These are phyloP conservation scores for Lepidium sativum DNA, from an alignment of 345 rosid genomes.

Conservation along the genomic window DNA sequence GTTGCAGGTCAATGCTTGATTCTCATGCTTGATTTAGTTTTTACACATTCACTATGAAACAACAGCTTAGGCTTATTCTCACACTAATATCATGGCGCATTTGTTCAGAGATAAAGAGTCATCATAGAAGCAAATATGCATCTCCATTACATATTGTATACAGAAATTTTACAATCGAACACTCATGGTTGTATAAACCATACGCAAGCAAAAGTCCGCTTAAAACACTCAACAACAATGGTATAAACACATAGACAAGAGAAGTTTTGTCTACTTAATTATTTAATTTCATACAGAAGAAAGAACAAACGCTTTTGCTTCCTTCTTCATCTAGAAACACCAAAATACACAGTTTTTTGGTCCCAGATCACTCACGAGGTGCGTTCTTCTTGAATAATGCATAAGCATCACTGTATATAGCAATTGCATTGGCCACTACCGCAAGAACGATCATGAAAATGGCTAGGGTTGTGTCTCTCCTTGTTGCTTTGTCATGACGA, in stretches of 20 bases:
- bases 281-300: constrained; percentile 9
- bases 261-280: constrained; percentile 10
- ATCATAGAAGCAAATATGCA: background rate
- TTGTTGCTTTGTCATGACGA: constrained; percentile 41
- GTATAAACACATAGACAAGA: constrained; percentile 3
- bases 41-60: background rate
- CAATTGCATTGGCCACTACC: constrained; percentile 43
- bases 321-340: background rate
- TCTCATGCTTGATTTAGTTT: constrained; percentile 10
- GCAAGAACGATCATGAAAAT: constrained; percentile 54
- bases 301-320: background rate
- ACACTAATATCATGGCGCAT: background rate
- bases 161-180: constrained; percentile 7
- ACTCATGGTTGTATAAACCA: constrained; percentile 2
- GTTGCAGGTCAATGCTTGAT: background rate
- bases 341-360: background rate
- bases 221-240: constrained; percentile 7
- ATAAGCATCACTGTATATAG: constrained; percentile 52
- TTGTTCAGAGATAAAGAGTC: background rate
- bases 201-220: constrained; percentile 13
- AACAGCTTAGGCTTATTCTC: background rate
- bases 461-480: constrained; percentile 37
- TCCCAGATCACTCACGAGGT: constrained; percentile 20
- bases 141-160: constrained; percentile 9
- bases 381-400: constrained; percentile 36